Evolutionary conservation across 1,139 yeast species (phyloP).

Genomic region (Pichia sp.): DNA sequence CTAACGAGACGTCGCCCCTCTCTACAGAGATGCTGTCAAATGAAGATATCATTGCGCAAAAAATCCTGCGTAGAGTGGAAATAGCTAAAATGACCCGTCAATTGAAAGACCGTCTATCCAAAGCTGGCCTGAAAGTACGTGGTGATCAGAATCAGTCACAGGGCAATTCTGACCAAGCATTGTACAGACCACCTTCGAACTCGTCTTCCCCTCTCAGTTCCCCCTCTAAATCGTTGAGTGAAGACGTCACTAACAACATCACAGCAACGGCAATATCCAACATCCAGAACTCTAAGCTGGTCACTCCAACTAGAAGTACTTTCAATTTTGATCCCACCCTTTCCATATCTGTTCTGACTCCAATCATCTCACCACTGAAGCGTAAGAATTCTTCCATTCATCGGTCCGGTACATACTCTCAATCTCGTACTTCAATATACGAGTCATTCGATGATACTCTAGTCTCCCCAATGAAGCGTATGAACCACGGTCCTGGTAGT

Average conservation of each 20-base stretch:
- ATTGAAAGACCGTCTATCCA: conserved; percentile 31
- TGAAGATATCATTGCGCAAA: conserved; percentile 34
- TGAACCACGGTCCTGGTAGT: conserved; percentile 18
- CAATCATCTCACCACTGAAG: conserved; percentile 22
- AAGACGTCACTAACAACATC: conserved; percentile 14
- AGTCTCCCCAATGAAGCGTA: conserved; percentile 24
- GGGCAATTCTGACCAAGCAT: neutral
- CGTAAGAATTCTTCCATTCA: conserved; percentile 16
- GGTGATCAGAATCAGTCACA: conserved; percentile 19
- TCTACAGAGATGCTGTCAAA: conserved; percentile 9
- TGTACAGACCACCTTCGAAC: neutral
- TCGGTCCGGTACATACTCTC: conserved; percentile 3
- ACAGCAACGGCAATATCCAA: conserved; percentile 17
- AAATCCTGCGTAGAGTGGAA: conserved; percentile 35
- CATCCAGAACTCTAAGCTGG: conserved; percentile 11
- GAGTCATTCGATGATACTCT: conserved; percentile 7
- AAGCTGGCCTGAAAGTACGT: conserved; percentile 31
- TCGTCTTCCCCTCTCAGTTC: conserved; percentile 15
- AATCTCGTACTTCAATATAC: conserved; percentile 5
- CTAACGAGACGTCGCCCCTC: conserved; percentile 11
- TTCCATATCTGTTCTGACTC: conserved; percentile 8
- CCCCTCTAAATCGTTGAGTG: conserved; percentile 13
- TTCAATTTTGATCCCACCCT: conserved; percentile 7
- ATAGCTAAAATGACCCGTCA: conserved; percentile 36
- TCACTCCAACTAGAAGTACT: conserved; percentile 7